Conservation (phyloP, 2,329 filamentous ascomycete species). For the Pestalotiopsis sp. region DNA sequence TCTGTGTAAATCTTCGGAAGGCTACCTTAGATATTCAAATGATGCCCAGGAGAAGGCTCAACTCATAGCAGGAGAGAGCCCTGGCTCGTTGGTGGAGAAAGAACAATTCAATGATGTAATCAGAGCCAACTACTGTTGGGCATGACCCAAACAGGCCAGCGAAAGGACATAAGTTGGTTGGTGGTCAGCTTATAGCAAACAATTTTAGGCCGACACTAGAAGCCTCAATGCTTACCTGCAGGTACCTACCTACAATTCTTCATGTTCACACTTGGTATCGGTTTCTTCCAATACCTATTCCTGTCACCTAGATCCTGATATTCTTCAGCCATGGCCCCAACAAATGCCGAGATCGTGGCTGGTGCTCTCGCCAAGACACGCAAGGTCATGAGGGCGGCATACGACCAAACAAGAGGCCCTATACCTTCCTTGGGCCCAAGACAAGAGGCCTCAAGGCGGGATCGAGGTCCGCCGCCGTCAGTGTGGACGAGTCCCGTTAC, state of each 20-base stretch:
- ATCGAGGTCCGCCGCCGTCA: not conserved
- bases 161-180: not conserved
- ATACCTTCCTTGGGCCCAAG: not conserved
- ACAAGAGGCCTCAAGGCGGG: not conserved
- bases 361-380: not conserved
- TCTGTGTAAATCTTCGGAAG: not conserved
- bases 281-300: not conserved
- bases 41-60: not conserved
- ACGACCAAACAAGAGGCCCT: not conserved
- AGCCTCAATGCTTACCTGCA: not conserved
- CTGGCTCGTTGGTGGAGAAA: too few species aligned
- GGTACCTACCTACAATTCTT: not conserved
- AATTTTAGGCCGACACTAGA: not conserved
- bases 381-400: not conserved
- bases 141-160: not conserved
- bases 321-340: not conserved
- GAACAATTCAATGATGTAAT: too few species aligned
- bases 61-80: not conserved
- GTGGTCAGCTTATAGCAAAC: not conserved
- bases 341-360: not conserved
- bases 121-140: not conserved
- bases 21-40: not conserved
- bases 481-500: not conserved
- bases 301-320: not conserved
- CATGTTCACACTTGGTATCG: not conserved